Conservation (phyloP, 345 rosid genomes). For the Corymbia maculata region DNA sequence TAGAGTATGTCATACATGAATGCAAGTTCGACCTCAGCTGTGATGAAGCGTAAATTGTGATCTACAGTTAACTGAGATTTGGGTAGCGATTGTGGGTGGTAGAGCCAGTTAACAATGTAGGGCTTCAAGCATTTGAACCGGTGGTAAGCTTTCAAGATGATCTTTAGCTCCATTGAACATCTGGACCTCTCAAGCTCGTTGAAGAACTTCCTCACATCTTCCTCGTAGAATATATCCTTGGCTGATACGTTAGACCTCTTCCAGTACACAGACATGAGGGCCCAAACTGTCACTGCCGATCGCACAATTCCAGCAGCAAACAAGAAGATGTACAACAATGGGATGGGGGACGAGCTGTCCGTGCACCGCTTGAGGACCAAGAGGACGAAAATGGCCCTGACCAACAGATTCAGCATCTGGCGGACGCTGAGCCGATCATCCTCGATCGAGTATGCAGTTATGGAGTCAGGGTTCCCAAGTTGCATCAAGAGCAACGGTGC, state of each 20-base stretch:
- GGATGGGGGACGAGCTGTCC: background rate
- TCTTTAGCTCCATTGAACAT: background rate
- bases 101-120: background rate
- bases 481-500: conserved; percentile 12
- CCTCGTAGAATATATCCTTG: background rate
- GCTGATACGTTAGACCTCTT: background rate
- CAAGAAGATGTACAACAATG: background rate
- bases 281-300: conserved; percentile 1
- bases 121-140: background rate
- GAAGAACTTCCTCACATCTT: background rate
- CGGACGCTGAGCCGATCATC: conserved; percentile 7
- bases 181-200: background rate
- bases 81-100: background rate
- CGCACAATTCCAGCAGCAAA: background rate
- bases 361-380: background rate
- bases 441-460: conserved; percentile 11
- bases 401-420: conserved; percentile 1
- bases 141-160: background rate
- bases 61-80: background rate
- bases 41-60: background rate
- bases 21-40: conserved; percentile 30
- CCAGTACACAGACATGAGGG: background rate
- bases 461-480: conserved; percentile 7
- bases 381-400: background rate
- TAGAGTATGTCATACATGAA: conserved; percentile 24